Percentiles rank a stretch among this genome's conserved stretches.
Evolutionary conservation across 2,329 filamentous ascomycete genomes (phyloP).

Genomic region (Ascochyta viciae-villosae): DNA sequence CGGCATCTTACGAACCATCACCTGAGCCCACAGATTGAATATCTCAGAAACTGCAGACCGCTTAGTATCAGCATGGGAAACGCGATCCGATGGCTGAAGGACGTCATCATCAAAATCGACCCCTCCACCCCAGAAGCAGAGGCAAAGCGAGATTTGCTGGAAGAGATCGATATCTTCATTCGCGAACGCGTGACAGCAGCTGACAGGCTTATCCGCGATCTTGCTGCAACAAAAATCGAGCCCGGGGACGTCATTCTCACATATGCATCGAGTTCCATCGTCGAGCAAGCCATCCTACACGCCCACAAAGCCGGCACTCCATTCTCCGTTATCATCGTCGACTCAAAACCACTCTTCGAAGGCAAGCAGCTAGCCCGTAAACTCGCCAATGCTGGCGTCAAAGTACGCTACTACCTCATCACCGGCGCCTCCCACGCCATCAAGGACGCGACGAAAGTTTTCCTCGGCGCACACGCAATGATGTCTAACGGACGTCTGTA

Average conservation of each 20-base stretch:
- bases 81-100: slow-evolving; percentile 91
- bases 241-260: slow-evolving; percentile 85
- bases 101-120: slow-evolving; percentile 88
- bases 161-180: slow-evolving; percentile 87
- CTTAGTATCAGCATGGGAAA: slow-evolving; percentile 98
- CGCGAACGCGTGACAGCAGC: slow-evolving; percentile 88
- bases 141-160: slow-evolving; percentile 79
- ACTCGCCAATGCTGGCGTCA: slow-evolving; percentile 73
- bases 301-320: slow-evolving; percentile 73
- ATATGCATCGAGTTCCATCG: slow-evolving; percentile 84
- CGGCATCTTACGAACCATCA: slow-evolving; percentile 91
- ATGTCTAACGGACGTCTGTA: slow-evolving; percentile 94
- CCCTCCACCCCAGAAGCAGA: slow-evolving; percentile 81
- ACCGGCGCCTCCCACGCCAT: slow-evolving; percentile 79
- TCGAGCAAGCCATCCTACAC: slow-evolving; percentile 79
- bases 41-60: slow-evolving; percentile 90
- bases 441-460: slow-evolving; percentile 72
- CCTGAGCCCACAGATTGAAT: slow-evolving; percentile 93
- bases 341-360: slow-evolving; percentile 75
- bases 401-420: slow-evolving; percentile 82
- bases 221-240: slow-evolving; percentile 76
- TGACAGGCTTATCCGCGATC: slow-evolving; percentile 81
- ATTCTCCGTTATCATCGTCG: slow-evolving; percentile 86
- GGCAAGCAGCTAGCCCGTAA: slow-evolving; percentile 74
- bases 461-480: slow-evolving; percentile 89